Base-by-base conservation (phyloP, 148 eudicot species). In the Drosera capensis region DNA sequence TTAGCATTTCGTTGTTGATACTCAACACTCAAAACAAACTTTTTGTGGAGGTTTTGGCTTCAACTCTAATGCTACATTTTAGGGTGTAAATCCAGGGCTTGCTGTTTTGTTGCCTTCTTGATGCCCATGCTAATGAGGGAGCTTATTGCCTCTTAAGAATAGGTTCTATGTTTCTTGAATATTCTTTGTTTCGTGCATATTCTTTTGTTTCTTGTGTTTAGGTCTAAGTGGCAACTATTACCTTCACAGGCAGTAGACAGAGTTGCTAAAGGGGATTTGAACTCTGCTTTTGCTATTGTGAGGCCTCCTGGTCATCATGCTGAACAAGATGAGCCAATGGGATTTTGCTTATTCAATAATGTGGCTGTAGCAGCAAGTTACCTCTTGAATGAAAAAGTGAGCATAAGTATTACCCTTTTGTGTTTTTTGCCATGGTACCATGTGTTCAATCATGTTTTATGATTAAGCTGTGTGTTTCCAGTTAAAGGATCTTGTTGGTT, bases 221-320 rank as follows among this genome's bases (percentile, higher is more conserved):
- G 28, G n/a, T 35, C 21, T 36, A 23, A 7, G 20, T 13, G 3
- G 50, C 19, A 16, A 24, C 46, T 61, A 58, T 53, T 41, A 29
- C 40, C 46, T 38, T 30, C 41, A 46, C 59, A 92, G 99, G 94
- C 73, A 39, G 75, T 79, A 6, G 99, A 81, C 62, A 72, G 62
- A 66, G 95, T 92, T 41, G 99, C 90, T 21, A 70, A 71, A 53
- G 95, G 95, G 39, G 86, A 85, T 61, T 57, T 85, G n/a, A 70
- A 81, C 62, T 85, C 95, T 26, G 99, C 80, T 28, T 85, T 92
- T 72, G 99, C 99, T 3, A 78, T 92, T 46, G 99, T 92, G 46
- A 78, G 99, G 68, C 99, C 99, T 52, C 99, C 99, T 23, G 99
- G 99, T 22, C 99, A 92, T 65, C 99, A 92, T 58, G 99, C 99